phyloP scores from a whole-genome alignment of 1,139 yeast species.

The Zygoascus hellenicus region DNA sequence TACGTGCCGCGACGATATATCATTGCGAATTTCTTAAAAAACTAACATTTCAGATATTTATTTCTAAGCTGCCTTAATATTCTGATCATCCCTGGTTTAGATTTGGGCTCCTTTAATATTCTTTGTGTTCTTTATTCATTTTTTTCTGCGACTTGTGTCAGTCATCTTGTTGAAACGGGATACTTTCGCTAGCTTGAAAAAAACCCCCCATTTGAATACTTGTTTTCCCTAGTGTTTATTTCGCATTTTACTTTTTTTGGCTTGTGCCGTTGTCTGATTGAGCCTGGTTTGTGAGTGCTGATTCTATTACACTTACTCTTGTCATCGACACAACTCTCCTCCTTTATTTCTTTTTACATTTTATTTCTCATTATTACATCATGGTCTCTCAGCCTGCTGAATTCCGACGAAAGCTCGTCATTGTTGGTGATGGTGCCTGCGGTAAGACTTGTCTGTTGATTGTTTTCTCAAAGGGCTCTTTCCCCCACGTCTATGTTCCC shows the following conservation, averaged over 20 bases:
- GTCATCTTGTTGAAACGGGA: too few relatives aligned
- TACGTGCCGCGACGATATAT: too few relatives aligned
- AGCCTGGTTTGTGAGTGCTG: neutral
- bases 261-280: neutral
- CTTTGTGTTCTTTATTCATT: too few relatives aligned
- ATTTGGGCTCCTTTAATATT: too few relatives aligned
- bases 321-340: neutral
- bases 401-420: slow-evolving; percentile 64
- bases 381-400: slow-evolving; percentile 36
- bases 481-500: slow-evolving; percentile 94
- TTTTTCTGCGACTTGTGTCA: too few relatives aligned
- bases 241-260: neutral
- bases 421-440: slow-evolving; percentile 95
- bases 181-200: neutral
- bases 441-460: slow-evolving; percentile 67
- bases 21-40: too few relatives aligned
- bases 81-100: too few relatives aligned
- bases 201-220: neutral
- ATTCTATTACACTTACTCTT: neutral
- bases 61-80: too few relatives aligned
- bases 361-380: slow-evolving; percentile 2
- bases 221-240: neutral
- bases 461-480: slow-evolving; percentile 80
- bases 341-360: neutral
- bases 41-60: too few relatives aligned